A percentile compares a stretch with the other conserved stretches of the same genome.
Conservation (phyloP, 495 filamentous ascomycete genomes). For the Emericellopsis terricola region DNA sequence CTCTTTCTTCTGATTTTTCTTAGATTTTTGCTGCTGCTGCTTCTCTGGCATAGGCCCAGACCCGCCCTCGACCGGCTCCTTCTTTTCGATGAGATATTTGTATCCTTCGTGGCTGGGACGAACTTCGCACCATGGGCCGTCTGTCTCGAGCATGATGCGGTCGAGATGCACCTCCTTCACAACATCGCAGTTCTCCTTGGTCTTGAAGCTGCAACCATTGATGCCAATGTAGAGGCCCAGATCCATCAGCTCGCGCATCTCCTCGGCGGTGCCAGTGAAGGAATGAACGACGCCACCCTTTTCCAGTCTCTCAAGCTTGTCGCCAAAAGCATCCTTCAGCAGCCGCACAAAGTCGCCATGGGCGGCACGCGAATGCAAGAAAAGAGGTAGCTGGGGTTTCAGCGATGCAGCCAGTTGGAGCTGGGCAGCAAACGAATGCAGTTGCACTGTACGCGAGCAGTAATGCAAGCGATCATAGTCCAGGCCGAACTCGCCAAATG, state of each 20-base stretch:
- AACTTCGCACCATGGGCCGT: constrained; percentile 79
- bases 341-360: constrained; percentile 63
- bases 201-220: constrained; percentile 89
- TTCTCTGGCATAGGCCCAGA: not conserved
- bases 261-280: constrained; percentile 72
- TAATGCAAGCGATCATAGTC: constrained; percentile 87
- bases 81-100: constrained; percentile 28
- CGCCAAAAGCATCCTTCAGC: constrained; percentile 25
- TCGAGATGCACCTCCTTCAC: constrained; percentile 58
- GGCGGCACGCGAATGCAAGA: constrained; percentile 77
- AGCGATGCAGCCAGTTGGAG: constrained; percentile 48
- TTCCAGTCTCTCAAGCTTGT: constrained; percentile 35
- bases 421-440: constrained; percentile 70
- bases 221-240: constrained; percentile 69
- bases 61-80: not conserved
- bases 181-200: constrained; percentile 68
- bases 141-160: constrained; percentile 75
- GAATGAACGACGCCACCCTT: constrained; percentile 70
- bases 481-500: constrained; percentile 89
- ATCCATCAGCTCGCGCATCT: constrained; percentile 59
- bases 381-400: constrained; percentile 63
- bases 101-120: constrained; percentile 44
- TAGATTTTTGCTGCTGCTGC: constrained; percentile 10
- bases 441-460: constrained; percentile 55
- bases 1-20: constrained; percentile 26